Percentiles rank a stretch among this genome's conserved stretches.
These are phyloP conservation scores for Candida awuae DNA, from an alignment of 805 yeast genomes.

Conservation along the genomic window DNA sequence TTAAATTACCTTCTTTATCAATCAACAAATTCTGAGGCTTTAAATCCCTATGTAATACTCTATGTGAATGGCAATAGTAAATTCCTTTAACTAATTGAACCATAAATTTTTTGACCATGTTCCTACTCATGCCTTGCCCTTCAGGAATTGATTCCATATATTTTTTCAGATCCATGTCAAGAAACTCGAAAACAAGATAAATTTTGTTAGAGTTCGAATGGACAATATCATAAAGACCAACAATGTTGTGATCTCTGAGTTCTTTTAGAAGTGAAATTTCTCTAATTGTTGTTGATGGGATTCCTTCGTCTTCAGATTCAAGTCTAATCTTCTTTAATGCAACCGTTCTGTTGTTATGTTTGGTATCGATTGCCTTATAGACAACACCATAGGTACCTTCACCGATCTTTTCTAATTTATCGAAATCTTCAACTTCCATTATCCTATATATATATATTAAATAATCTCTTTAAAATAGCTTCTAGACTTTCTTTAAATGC, in stretches of 20 bases:
- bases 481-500: too few relatives aligned
- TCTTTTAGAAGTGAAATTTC: constrained; percentile 93
- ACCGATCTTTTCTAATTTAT: constrained; percentile 92
- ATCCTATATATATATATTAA: background rate
- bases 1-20: constrained; percentile 90
- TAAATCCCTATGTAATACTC: constrained; percentile 90
- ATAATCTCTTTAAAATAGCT: too few relatives aligned
- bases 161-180: constrained; percentile 90
- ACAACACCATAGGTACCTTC: constrained; percentile 99
- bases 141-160: constrained; percentile 94
- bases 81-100: constrained; percentile 87
- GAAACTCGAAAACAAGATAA: constrained; percentile 85
- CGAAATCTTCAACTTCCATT: constrained; percentile 80
- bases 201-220: constrained; percentile 91
- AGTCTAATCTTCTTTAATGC: constrained; percentile 92
- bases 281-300: constrained; percentile 95
- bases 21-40: constrained; percentile 94
- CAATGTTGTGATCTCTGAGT: constrained; percentile 88
- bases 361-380: constrained; percentile 86
- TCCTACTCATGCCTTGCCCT: constrained; percentile 83
- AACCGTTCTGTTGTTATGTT: constrained; percentile 86
- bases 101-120: constrained; percentile 88
- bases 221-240: constrained; percentile 83
- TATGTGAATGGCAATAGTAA: constrained; percentile 87
- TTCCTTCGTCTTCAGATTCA: constrained; percentile 97